Evolutionary conservation across 1,284 basidiomycete genomes (phyloP).

Genomic region (Fomitiporia mediterranea): DNA sequence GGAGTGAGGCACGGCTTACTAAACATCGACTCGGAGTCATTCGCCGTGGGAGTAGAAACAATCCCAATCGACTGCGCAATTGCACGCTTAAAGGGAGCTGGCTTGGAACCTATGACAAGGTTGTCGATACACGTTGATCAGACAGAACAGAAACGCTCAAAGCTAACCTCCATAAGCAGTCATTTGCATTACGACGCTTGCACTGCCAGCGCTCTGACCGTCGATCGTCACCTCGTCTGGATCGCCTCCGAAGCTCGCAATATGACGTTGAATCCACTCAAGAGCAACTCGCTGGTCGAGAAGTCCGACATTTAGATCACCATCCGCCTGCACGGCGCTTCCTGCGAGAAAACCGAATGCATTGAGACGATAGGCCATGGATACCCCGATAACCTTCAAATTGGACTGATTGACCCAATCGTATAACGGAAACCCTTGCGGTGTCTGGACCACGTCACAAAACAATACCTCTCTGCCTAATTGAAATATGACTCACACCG

Average conservation of each 20-base stretch:
- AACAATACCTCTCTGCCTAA: not conserved
- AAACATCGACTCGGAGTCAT: slow-evolving; percentile 32
- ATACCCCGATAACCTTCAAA: slow-evolving; percentile 48
- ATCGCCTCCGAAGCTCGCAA: slow-evolving; percentile 40
- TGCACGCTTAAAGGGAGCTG: slow-evolving; percentile 36
- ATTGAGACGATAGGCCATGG: slow-evolving; percentile 50
- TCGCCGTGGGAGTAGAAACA: slow-evolving; percentile 32
- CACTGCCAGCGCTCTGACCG: slow-evolving; percentile 44
- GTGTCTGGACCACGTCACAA: slow-evolving; percentile 28
- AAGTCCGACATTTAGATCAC: slow-evolving; percentile 40
- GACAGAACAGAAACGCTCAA: slow-evolving; percentile 14
- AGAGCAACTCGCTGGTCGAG: slow-evolving; percentile 43
- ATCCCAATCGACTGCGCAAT: slow-evolving; percentile 42
- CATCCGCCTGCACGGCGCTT: slow-evolving; percentile 32
- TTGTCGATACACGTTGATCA: not conserved
- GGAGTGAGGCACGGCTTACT: slow-evolving; percentile 23
- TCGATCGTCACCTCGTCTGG: slow-evolving; percentile 38
- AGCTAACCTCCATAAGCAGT: slow-evolving; percentile 37
- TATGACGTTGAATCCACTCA: slow-evolving; percentile 45
- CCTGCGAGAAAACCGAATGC: slow-evolving; percentile 50
- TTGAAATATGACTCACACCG: slow-evolving; percentile 25
- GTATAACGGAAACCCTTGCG: slow-evolving; percentile 50
- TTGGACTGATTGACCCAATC: slow-evolving; percentile 46
- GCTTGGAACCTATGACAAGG: slow-evolving; percentile 30
- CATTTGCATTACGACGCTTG: slow-evolving; percentile 39